phyloP scores from a whole-genome alignment of 306 rosid genomes.

The Cucumis cinereus region DNA sequence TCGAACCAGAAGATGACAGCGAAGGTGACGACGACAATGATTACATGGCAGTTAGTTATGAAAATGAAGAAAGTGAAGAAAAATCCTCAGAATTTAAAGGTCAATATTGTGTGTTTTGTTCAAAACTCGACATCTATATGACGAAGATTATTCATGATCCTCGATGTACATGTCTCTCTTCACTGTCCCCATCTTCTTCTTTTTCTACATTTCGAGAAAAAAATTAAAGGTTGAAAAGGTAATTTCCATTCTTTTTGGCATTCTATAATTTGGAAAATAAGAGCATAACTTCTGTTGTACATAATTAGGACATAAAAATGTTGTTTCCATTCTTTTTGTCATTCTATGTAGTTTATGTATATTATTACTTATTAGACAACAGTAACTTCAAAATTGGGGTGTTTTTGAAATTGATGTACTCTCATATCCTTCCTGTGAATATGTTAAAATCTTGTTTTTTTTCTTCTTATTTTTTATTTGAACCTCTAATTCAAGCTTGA shows the following conservation, averaged over 20 bases:
- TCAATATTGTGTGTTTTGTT: conserved; percentile 52
- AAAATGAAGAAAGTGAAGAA: conserved; percentile 20
- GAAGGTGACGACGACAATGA: conserved; percentile 15
- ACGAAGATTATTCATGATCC: conserved; percentile 44
- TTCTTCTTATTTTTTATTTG: too few species aligned
- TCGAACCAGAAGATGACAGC: conserved; percentile 23
- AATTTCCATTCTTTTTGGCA: background rate
- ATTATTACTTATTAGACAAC: too few species aligned
- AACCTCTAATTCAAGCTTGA: too few species aligned
- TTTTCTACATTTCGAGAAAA: conserved; percentile 32
- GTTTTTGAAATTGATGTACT: too few species aligned
- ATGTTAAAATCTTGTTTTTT: too few species aligned
- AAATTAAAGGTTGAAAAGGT: background rate
- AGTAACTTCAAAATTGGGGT: too few species aligned
- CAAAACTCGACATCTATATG: conserved; percentile 39
- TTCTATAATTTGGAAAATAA: background rate
- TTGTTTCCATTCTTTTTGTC: background rate
- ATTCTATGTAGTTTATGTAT: too few species aligned
- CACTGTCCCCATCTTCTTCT: conserved; percentile 31
- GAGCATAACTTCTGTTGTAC: background rate
- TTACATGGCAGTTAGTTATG: background rate
- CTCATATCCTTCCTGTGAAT: too few species aligned
- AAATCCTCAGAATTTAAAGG: conserved; percentile 21
- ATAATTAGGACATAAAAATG: background rate
- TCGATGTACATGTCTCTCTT: conserved; percentile 34